phyloP scores from a whole-genome alignment of 2,329 filamentous ascomycete genomes.

The Botrytis byssoidea region DNA sequence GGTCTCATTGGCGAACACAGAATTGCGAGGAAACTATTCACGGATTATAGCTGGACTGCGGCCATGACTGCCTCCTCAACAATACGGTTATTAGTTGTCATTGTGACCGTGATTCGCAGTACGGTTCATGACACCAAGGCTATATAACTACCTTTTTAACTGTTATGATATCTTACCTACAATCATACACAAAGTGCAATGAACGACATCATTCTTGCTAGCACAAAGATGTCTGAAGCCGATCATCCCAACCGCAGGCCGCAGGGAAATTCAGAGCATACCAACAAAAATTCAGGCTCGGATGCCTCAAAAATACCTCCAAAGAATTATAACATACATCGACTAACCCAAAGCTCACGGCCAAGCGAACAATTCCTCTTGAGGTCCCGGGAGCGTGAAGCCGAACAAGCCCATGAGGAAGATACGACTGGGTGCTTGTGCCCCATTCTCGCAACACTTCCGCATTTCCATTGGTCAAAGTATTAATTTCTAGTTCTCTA shows the following conservation, averaged over 20 bases:
- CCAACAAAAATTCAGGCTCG: not conserved
- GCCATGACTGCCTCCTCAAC: not conserved
- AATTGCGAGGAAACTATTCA: not conserved
- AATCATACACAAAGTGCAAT: not conserved
- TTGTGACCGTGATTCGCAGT: not conserved
- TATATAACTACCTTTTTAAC: not conserved
- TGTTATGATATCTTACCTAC: not conserved
- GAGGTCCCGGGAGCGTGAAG: not conserved
- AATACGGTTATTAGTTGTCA: not conserved
- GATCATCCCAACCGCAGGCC: not conserved
- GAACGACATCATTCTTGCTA: no score
- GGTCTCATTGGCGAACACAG: not conserved
- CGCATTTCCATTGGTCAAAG: conserved; percentile 1
- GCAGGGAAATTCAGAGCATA: not conserved
- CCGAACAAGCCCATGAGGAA: not conserved
- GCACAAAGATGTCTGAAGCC: not conserved
- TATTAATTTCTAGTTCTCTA: not conserved
- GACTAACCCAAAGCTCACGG: not conserved
- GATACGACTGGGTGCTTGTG: not conserved
- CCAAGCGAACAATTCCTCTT: not conserved
- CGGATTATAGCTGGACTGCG: not conserved
- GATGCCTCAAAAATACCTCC: not conserved
- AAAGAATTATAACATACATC: not conserved
- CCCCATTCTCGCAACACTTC: not conserved
- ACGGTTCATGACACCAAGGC: not conserved